phyloP scores from a whole-genome alignment of 495 filamentous ascomycete genomes.

The Niebla homalea region DNA sequence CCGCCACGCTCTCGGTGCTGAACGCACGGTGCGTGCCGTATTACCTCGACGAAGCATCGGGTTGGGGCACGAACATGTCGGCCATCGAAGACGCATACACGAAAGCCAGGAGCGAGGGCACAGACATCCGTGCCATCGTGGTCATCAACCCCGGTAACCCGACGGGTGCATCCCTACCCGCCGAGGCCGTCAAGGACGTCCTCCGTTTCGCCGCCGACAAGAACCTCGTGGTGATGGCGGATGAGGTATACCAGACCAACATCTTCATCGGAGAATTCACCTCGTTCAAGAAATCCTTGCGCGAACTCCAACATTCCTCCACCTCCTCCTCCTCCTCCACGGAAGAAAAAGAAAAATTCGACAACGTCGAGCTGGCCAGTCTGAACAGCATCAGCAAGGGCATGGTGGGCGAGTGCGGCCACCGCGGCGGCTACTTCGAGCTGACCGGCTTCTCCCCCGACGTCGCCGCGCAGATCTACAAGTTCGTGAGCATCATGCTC shows the following conservation, averaged over 20 bases:
- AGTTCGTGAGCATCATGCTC: slow-evolving; percentile 89
- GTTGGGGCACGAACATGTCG: slow-evolving; percentile 75
- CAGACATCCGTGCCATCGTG: slow-evolving; percentile 80
- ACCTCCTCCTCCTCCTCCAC: neutral
- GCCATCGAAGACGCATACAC: slow-evolving; percentile 57
- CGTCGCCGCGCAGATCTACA: slow-evolving; percentile 91
- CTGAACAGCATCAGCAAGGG: slow-evolving; percentile 85
- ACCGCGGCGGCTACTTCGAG: slow-evolving; percentile 95
- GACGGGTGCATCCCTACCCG: slow-evolving; percentile 70
- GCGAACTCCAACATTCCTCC: slow-evolving; percentile 59
- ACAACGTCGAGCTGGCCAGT: slow-evolving; percentile 74
- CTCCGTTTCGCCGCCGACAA: slow-evolving; percentile 75
- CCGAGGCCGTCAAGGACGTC: slow-evolving; percentile 66
- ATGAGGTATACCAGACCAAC: slow-evolving; percentile 99
- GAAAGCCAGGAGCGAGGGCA: slow-evolving; percentile 59
- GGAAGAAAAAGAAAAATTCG: slow-evolving; percentile 56
- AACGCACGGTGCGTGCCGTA: slow-evolving; percentile 85
- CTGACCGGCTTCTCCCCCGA: slow-evolving; percentile 73
- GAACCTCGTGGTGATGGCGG: slow-evolving; percentile 78
- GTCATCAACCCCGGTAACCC: slow-evolving; percentile 99
- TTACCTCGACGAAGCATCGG: slow-evolving; percentile 69
- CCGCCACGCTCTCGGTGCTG: slow-evolving; percentile 75
- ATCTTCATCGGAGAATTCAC: slow-evolving; percentile 87
- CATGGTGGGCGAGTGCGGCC: slow-evolving; percentile 96
- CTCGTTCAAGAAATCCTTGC: slow-evolving; percentile 83